Evolutionary conservation across 2,329 filamentous ascomycete species (phyloP), one percentile per base, ranked within the genome.

Genomic region (Cordyceps militaris): DNA sequence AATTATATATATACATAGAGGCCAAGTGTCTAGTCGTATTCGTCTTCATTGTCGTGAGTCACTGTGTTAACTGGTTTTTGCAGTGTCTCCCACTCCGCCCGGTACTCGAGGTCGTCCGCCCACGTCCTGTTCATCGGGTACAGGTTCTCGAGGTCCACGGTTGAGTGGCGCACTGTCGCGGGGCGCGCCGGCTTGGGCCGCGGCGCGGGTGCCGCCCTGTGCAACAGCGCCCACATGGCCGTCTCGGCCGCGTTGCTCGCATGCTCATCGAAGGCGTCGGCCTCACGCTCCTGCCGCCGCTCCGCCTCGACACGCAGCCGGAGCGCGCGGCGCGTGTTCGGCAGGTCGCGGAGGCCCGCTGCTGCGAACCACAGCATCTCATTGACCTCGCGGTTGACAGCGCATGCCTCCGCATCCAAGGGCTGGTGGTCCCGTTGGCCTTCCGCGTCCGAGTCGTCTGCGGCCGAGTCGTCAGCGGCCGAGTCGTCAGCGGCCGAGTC

Each of bases 171-270:
- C 24, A 66, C 36, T 14, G 61, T 64, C 4, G n/a, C n/a, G 5
- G 66, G 68, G 11, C 24, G 44, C 19, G 34, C 19, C n/a, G 43
- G 53, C 44, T 32, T 38, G 6, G 67, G 65, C 48, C 71, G 43
- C 26, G 68, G 68, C 58, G 65, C 65, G 0, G 72, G 73, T 2
- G 75, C 73, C 32, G 68, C 65, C 63, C 66, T 69, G 42, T 72
- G 71, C 21, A 81, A 60, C 16, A 79, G 58, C 10, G 66, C 63
- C 79, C 79, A 81, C 69, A 82, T 67, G 47, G 70, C 65, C 26
- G 63, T 60, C 62, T 81, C 79, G 32, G 76, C 77, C 24, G 67
- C 63, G 44, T 69, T 69, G 55, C 72, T 75, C 2, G 68, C 70
- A 40, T 68, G 67, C 16, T 68, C 67, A 60, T 82, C 79, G 14